Evolutionary conservation across 2,329 filamentous ascomycete genomes (phyloP), one percentile per base, ranked within the genome.

Genomic region (Polytolypa hystricis): DNA sequence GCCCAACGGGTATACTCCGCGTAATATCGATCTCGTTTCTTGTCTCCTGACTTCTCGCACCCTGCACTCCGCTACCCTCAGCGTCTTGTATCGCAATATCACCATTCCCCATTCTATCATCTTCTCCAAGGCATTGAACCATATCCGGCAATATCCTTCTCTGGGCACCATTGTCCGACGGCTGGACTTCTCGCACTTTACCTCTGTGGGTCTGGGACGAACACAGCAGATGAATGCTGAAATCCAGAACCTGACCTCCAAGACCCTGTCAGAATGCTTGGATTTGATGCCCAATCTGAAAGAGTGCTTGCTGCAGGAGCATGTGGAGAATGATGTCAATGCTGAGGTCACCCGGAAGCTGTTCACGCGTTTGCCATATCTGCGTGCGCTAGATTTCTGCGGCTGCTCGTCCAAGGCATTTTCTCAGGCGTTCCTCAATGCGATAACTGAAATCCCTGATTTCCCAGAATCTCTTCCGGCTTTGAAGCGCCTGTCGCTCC

Each of bases 101-200:
- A 85, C 81, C 29, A 81, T 89, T 47, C 83, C 84, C 4, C 83
- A 87, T 65, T 89, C 84, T 17, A 69, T 77, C 42, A 84, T 86
- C 55, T 91, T 87, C 62, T 78, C 78, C 53, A 89, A 89, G 60
- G 84, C 86, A 48, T 71, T 86, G 33, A 67, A 69, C 40, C 82
- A 84, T 51, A 67, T 89, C 45, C 65, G 67, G 30, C 64, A 72
- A 40, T 77, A 86, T 54, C 73, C 76, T 2, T 67, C 76, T 6
- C 67, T 87, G 37, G 84, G 83, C 30, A 79, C 76, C 27, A 76
- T 87, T 49, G 81, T 89, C 30, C 77, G 81, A 40, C 79, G 84
- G 34, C 65, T 89, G 30, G 84, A 91, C 61, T 87, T 91, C 51
- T 86, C 81, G 43, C 83, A 87, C 65, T 87, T 87, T 61, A 87